phyloP scores from a whole-genome alignment of 78 protist species.

The Dictyostelium intermedium region DNA sequence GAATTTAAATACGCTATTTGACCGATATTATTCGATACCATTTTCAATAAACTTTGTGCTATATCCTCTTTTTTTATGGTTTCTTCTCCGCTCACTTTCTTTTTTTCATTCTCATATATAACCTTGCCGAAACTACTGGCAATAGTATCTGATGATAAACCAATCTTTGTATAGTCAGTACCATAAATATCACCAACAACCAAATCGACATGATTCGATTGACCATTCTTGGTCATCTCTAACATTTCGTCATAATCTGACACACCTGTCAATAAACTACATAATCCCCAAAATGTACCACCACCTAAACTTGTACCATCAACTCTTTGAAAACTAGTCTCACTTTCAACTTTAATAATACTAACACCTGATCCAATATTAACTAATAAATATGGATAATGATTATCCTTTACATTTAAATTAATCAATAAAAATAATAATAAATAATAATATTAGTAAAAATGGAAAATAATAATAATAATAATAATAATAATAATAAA shows the following conservation, averaged over 20 bases:
- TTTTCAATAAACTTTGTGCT: constrained; percentile 79
- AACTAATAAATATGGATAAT: constrained; percentile 92
- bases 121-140: constrained; percentile 83
- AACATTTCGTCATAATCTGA: constrained; percentile 85
- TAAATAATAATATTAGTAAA: neutral
- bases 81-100: neutral
- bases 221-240: constrained; percentile 71
- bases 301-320: constrained; percentile 97
- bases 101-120: constrained; percentile 27
- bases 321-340: constrained; percentile 87
- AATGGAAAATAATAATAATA: too few relatives aligned
- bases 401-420: constrained; percentile 37
- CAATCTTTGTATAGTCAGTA: constrained; percentile 82
- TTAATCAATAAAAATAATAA: too few relatives aligned
- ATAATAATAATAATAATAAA: neutral
- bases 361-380: constrained; percentile 95
- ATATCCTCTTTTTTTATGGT: constrained; percentile 46
- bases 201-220: constrained; percentile 88
- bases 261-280: constrained; percentile 83
- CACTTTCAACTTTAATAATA: constrained; percentile 85
- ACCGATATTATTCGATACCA: constrained; percentile 94
- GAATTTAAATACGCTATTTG: constrained; percentile 90
- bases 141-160: constrained; percentile 82
- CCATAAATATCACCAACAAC: constrained; percentile 98
- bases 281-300: constrained; percentile 96